Percentiles rank a stretch among this genome's conserved stretches.
Evolutionary conservation across 192 early-diverging fungal genomes (phyloP).

Genomic region (Gorgonomyces haynaldii): DNA sequence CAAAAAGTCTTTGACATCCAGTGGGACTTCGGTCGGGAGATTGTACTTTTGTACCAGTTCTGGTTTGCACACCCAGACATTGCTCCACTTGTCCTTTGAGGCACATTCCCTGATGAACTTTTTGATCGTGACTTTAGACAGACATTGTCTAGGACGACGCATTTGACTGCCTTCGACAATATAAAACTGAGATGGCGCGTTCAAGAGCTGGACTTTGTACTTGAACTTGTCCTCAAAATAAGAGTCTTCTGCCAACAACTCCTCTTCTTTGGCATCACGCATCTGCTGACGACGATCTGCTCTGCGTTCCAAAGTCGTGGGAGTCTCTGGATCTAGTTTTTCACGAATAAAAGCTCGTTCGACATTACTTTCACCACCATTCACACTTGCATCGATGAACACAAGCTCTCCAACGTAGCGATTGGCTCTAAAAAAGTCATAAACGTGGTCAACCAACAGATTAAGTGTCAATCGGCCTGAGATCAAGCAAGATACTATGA

Average conservation of each 20-base stretch:
- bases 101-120: conserved; percentile 58
- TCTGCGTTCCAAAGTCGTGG: conserved; percentile 13
- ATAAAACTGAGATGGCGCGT: conserved; percentile 2
- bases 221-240: conserved; percentile 12
- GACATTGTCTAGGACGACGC: conserved; percentile 42
- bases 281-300: conserved; percentile 6
- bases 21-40: conserved; percentile 17
- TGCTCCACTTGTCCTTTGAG: conserved; percentile 53
- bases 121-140: conserved; percentile 61
- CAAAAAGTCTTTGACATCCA: conserved; percentile 8
- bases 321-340: conserved; percentile 3
- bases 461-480: conserved; percentile 45
- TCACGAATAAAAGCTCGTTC: conserved; percentile 5
- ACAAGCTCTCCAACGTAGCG: conserved; percentile 45
- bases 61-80: conserved; percentile 43
- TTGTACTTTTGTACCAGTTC: conserved; percentile 34
- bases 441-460: conserved; percentile 48
- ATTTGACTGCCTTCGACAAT: conserved; percentile 7
- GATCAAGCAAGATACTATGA: conserved; percentile 39
- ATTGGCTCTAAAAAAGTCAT: conserved; percentile 41
- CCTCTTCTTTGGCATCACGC: background rate
- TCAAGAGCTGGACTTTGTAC: conserved; percentile 34
- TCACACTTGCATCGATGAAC: conserved; percentile 11
- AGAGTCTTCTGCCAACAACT: background rate
- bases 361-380: conserved; percentile 3